Conservation (phyloP, 2,329 filamentous ascomycete species). For the Curvularia verruculosa region DNA sequence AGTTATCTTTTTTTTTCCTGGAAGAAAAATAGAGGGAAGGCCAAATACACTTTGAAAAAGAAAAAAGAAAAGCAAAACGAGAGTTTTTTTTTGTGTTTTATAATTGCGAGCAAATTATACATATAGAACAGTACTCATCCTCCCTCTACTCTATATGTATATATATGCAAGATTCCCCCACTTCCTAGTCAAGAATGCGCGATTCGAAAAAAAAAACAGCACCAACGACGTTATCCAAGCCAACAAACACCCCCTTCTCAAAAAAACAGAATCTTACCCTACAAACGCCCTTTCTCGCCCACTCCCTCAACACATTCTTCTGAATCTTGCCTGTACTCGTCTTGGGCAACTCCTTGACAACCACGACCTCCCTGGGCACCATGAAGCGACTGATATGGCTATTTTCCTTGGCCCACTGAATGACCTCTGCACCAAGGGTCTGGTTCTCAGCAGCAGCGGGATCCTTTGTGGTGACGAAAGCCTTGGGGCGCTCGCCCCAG, state of each 20-base stretch:
- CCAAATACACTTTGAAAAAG: no score
- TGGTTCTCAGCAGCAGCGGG: slow-evolving; percentile 52
- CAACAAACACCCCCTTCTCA: no score
- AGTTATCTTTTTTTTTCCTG: background rate
- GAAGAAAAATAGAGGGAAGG: no score
- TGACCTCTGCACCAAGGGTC: slow-evolving; percentile 70
- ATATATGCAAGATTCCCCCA: no score
- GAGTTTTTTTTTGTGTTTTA: no score
- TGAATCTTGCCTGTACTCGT: slow-evolving; percentile 95
- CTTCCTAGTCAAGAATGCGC: no score
- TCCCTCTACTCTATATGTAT: no score
- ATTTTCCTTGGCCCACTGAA: slow-evolving; percentile 83
- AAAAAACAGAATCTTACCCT: background rate
- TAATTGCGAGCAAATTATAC: no score
- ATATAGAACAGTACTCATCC: no score
- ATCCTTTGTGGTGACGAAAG: slow-evolving; percentile 81
- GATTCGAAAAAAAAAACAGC: no score
- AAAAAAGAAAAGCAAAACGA: no score
- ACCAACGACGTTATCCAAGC: no score
- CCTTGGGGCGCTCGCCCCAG: slow-evolving; percentile 97
- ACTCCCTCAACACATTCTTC: slow-evolving; percentile 90
- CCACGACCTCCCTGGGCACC: slow-evolving; percentile 74
- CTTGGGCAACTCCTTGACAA: slow-evolving; percentile 90
- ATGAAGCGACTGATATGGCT: slow-evolving; percentile 89
- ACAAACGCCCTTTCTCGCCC: slow-evolving; percentile 67